Evolutionary conservation across 2,329 filamentous ascomycete genomes (phyloP).

Genomic region (Aureobasidium sp.): DNA sequence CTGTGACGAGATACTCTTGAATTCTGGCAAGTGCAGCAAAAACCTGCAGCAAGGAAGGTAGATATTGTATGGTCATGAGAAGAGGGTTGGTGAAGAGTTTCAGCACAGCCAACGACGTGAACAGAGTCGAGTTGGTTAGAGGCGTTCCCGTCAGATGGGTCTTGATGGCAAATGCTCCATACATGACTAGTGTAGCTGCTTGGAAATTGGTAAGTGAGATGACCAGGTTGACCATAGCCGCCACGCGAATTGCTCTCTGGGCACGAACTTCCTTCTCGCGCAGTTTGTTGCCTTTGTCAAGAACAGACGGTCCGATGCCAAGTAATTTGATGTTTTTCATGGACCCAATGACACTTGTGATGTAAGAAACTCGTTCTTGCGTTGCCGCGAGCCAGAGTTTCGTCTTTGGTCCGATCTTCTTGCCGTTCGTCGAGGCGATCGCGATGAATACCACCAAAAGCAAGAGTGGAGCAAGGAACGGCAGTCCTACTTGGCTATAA

Average conservation of each 20-base stretch:
- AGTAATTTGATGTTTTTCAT: constrained; percentile 26
- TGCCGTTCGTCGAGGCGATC: constrained; percentile 18
- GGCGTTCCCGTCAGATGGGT: constrained; percentile 15
- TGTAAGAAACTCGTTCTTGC: constrained; percentile 21
- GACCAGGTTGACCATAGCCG: constrained; percentile 16
- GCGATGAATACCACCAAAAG: constrained; percentile 17
- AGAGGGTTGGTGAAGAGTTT: constrained; percentile 24
- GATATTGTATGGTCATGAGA: constrained; percentile 19
- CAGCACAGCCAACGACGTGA: constrained; percentile 24
- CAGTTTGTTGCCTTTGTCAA: constrained; percentile 19
- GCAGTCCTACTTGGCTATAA: constrained; percentile 22
- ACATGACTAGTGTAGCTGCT: constrained; percentile 20
- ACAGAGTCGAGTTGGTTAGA: constrained; percentile 22
- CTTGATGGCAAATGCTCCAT: constrained; percentile 22
- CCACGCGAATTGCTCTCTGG: constrained; percentile 18
- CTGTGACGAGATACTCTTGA: constrained; percentile 19
- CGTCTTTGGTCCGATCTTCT: constrained; percentile 20
- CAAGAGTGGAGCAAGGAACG: constrained; percentile 24
- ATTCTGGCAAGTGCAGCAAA: constrained; percentile 23
- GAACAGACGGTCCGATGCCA: constrained; percentile 21
- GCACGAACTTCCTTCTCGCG: constrained; percentile 21
- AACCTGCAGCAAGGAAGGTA: constrained; percentile 19
- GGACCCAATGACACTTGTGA: constrained; percentile 20
- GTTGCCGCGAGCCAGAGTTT: constrained; percentile 22
- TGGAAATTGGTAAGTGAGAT: constrained; percentile 24